Evolutionary conservation across 108 stramenopile species (phyloP).

Genomic region (Phaeodactylum tricornutum): DNA sequence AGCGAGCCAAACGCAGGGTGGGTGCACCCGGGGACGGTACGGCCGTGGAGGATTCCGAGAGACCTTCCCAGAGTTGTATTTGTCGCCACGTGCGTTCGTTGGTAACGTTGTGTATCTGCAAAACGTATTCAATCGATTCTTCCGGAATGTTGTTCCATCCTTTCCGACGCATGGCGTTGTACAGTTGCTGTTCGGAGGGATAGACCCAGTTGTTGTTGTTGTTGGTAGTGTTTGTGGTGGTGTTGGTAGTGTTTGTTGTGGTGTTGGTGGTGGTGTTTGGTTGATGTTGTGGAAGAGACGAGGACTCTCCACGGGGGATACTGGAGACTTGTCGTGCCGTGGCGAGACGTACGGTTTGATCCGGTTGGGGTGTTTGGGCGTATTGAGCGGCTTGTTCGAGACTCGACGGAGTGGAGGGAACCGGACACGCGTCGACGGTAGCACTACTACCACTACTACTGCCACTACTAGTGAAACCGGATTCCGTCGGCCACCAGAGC

Average conservation of each 20-base stretch:
- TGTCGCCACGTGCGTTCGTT: slow-evolving; percentile 89
- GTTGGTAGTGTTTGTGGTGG: slow-evolving; percentile 25
- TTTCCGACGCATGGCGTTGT: slow-evolving; percentile 92
- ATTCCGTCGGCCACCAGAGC: too few relatives aligned
- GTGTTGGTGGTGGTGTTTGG: slow-evolving; percentile 7
- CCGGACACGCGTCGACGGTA: too few relatives aligned
- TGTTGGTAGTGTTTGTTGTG: slow-evolving; percentile 3
- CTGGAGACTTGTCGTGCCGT: slow-evolving; percentile 57
- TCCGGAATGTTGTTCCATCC: slow-evolving; percentile 80
- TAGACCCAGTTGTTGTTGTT: slow-evolving; percentile 74
- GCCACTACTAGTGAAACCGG: too few relatives aligned
- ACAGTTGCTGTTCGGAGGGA: slow-evolving; percentile 95
- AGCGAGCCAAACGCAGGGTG: slow-evolving; percentile 66
- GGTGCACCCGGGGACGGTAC: neutral
- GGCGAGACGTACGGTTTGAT: slow-evolving; percentile 46
- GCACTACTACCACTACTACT: too few relatives aligned
- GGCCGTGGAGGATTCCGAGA: too few relatives aligned
- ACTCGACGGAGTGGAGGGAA: neutral
- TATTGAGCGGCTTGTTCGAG: slow-evolving; percentile 71
- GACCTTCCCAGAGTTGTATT: slow-evolving; percentile 67
- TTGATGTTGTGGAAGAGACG: slow-evolving; percentile 1
- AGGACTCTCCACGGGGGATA: slow-evolving; percentile 66
- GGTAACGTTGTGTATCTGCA: slow-evolving; percentile 92
- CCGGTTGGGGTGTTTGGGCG: slow-evolving; percentile 64
- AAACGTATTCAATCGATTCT: slow-evolving; percentile 64